phyloP scores from a whole-genome alignment of 2,329 filamentous ascomycete species.

The Allantophomopsis cytisporea region DNA sequence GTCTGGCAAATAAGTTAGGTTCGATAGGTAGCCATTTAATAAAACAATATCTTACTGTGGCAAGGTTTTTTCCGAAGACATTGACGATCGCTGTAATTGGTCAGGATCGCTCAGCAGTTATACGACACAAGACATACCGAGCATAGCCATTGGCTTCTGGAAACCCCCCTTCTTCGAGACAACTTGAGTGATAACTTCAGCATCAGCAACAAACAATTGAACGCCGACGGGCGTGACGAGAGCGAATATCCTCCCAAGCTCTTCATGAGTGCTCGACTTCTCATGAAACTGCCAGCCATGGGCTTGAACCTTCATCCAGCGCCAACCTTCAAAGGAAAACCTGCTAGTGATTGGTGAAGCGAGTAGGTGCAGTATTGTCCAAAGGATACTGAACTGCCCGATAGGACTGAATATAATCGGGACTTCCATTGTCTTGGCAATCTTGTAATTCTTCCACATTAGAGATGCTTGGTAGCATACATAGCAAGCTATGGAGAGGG shows the following conservation, averaged over 20 bases:
- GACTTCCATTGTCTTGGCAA: neutral
- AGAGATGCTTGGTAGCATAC: neutral
- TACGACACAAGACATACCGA: slow-evolving; percentile 2
- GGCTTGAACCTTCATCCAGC: neutral
- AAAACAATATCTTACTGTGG: neutral
- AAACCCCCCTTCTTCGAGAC: slow-evolving; percentile 1
- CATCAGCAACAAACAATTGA: slow-evolving; percentile 3
- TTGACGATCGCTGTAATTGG: neutral
- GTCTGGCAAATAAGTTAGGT: neutral
- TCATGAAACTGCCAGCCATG: slow-evolving; percentile 1
- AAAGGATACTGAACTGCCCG: neutral
- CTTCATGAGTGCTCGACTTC: slow-evolving; percentile 1
- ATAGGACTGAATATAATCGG: neutral
- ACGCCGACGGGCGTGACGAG: slow-evolving; percentile 1
- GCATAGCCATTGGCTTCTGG: slow-evolving; percentile 11
- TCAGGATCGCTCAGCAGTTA: neutral
- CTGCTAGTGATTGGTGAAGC: neutral
- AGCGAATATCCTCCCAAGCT: slow-evolving; percentile 3
- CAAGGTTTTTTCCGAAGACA: neutral
- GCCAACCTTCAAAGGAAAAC: slow-evolving; percentile 1
- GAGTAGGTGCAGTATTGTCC: neutral
- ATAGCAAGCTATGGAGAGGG: neutral
- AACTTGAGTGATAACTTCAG: neutral
- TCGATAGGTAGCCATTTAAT: too few relatives aligned
- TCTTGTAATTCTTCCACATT: neutral